Evolutionary conservation across 1,284 basidiomycete species (phyloP), one percentile per base, ranked within the genome.

Genomic region (Cutaneotrichosporon sp.): DNA sequence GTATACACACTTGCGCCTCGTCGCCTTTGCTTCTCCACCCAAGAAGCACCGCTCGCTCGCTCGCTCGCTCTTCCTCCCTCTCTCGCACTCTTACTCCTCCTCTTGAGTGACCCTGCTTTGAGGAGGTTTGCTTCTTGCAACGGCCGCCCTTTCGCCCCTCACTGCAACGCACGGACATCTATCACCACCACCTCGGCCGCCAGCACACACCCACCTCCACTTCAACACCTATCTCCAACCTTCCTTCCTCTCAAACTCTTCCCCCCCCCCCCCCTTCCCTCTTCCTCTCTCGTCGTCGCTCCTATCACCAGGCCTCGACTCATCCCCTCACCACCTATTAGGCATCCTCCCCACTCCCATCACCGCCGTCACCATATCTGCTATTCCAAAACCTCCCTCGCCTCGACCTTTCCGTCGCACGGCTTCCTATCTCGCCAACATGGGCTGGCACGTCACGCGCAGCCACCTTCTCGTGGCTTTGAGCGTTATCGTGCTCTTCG

Each of bases 381-480:
- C 47, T 31, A 14, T 14, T 16, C 14, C 18, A 27, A 27, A 27
- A 3, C 27, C 13, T 16, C 18, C 45, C 22, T n/a, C 27, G 47
- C 47, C 47, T 50, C 47, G 47, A 50, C 47, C 13, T n/a, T 50
- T 50, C 18, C 47, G 47, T 50, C 47, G 47, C 13, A 50, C 47
- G 47, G 47, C 47, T 4, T 29, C 24, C 13, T 50, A 50, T 10
- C 18, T 50, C 27, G 27, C 27, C 47, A 50, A n/a, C 24, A 63
- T 66, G 64, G 57, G 70, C 34, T 72, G 71, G 66, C 72, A 77
- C 64, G 67, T 72, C 3, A 77, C 78, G 36, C 67, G 74, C 25
- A 68, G 79, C 16, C 78, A 80, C 60, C 62, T 80, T 38, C 60
- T 78, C 33, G 68, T 79, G 52, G 65, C 79, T 47, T 68, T 80